These are phyloP conservation scores for Pyricularia sp. DNA, from an alignment of 2,329 filamentous ascomycete species.

Conservation along the genomic window DNA sequence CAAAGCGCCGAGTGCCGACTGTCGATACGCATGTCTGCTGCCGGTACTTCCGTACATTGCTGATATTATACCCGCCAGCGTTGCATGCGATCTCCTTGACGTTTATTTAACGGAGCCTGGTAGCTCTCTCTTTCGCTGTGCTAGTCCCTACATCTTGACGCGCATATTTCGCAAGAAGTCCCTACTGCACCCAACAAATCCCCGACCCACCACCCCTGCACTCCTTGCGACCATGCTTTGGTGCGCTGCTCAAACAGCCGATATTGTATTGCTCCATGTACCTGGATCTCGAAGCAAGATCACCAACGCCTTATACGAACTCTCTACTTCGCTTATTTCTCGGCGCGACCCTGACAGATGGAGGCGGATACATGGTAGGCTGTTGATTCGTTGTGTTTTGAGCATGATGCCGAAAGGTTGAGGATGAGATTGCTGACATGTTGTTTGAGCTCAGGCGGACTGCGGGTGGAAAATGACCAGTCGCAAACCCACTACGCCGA, in stretches of 20 bases:
- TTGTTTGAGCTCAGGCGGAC: conserved; percentile 16
- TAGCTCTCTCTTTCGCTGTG: conserved; percentile 30
- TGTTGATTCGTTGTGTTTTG: background rate
- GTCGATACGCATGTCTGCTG: conserved; percentile 29
- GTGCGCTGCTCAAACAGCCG: conserved; percentile 36
- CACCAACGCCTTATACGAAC: conserved; percentile 26
- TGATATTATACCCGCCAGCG: conserved; percentile 26
- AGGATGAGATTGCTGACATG: background rate
- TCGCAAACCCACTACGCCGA: conserved; percentile 14
- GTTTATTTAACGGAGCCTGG: conserved; percentile 36
- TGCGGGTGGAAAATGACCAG: conserved; percentile 22
- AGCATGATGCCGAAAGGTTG: background rate
- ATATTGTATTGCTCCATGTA: conserved; percentile 30
- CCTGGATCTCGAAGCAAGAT: conserved; percentile 29
- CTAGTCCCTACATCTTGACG: conserved; percentile 37
- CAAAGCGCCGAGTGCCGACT: conserved; percentile 18
- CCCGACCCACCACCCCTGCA: conserved; percentile 31
- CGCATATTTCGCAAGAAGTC: conserved; percentile 34
- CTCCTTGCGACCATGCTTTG: conserved; percentile 37
- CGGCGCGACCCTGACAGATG: conserved; percentile 26
- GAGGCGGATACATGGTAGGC: conserved; percentile 23
- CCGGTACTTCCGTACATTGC: conserved; percentile 28
- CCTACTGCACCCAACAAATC: conserved; percentile 27
- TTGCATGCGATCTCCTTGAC: conserved; percentile 37
- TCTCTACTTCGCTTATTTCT: conserved; percentile 23